These are phyloP conservation scores for Kwoniella europaea DNA, from an alignment of 768 basidiomycete genomes.

Conservation along the genomic window DNA sequence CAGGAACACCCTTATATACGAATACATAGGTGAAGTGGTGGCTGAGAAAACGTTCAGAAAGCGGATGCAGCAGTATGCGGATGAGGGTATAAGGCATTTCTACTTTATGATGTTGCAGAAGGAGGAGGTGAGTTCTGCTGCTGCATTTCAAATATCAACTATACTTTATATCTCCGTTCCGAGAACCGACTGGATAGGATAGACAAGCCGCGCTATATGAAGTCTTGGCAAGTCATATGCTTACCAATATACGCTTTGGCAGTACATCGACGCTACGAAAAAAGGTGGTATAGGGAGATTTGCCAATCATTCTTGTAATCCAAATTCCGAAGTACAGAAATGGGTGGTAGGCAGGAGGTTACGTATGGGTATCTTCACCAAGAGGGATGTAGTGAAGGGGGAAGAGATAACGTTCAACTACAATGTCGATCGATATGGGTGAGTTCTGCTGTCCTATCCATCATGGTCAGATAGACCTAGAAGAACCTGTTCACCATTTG, in stretches of 20 bases:
- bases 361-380: conserved; percentile 98
- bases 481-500: no score
- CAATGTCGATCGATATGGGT: conserved; percentile 99
- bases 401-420: conserved; percentile 99
- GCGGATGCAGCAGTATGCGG: conserved; percentile 90
- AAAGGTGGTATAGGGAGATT: conserved; percentile 95
- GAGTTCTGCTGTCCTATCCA: no score
- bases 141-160: not conserved
- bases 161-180: not conserved
- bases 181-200: no score
- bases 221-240: not conserved
- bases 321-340: conserved; percentile 97
- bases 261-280: conserved; percentile 98
- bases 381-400: conserved; percentile 68
- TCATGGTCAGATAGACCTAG: no score
- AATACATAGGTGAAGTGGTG: conserved; percentile 97
- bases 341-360: conserved; percentile 90
- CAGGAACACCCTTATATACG: conserved; percentile 92
- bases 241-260: not conserved
- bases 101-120: conserved; percentile 99
- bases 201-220: no score
- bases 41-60: conserved; percentile 83
- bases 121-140: conserved; percentile 73
- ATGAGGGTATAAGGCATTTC: conserved; percentile 92
- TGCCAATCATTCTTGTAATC: conserved; percentile 95